These are phyloP conservation scores for Auricularia cornea DNA, from an alignment of 768 basidiomycete genomes.

Conservation along the genomic window DNA sequence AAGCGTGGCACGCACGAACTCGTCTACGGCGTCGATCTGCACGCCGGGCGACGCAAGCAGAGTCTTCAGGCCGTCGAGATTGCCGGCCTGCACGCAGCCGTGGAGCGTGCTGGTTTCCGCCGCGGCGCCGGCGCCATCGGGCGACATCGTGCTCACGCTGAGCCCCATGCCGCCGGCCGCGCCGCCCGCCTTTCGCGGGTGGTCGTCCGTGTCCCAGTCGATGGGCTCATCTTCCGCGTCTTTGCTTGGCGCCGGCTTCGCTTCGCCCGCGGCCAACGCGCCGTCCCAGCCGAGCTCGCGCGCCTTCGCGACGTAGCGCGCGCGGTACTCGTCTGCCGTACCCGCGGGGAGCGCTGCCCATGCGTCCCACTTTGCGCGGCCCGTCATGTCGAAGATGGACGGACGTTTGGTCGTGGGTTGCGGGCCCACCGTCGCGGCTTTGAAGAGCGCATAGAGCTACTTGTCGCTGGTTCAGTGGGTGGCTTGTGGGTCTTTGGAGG, in stretches of 20 bases:
- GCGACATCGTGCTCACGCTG: slow-evolving; percentile 1
- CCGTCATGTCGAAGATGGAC: slow-evolving; percentile 69
- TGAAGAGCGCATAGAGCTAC: slow-evolving; percentile 82
- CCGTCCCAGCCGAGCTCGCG: slow-evolving; percentile 59
- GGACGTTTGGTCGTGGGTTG: slow-evolving; percentile 51
- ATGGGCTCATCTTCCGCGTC: slow-evolving; percentile 24
- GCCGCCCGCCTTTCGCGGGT: neutral
- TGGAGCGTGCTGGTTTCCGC: slow-evolving; percentile 36
- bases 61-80: slow-evolving; percentile 35
- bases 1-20: slow-evolving; percentile 40
- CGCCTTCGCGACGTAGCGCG: slow-evolving; percentile 64
- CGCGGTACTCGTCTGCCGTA: slow-evolving; percentile 40
- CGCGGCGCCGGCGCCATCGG: neutral
- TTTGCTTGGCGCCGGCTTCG: slow-evolving; percentile 7
- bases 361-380: slow-evolving; percentile 82
- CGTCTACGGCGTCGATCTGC: slow-evolving; percentile 56
- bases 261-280: slow-evolving; percentile 2
- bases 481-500: slow-evolving; percentile 16
- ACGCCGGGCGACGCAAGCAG: slow-evolving; percentile 36
- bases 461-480: slow-evolving; percentile 17
- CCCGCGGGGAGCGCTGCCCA: slow-evolving; percentile 44
- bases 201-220: slow-evolving; percentile 2
- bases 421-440: slow-evolving; percentile 53
- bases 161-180: neutral
- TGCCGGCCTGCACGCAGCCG: slow-evolving; percentile 51